A percentile compares a stretch with the other conserved stretches of the same genome.
phyloP scores from a whole-genome alignment of 345 rosid genomes.

The Brassica cretica region DNA sequence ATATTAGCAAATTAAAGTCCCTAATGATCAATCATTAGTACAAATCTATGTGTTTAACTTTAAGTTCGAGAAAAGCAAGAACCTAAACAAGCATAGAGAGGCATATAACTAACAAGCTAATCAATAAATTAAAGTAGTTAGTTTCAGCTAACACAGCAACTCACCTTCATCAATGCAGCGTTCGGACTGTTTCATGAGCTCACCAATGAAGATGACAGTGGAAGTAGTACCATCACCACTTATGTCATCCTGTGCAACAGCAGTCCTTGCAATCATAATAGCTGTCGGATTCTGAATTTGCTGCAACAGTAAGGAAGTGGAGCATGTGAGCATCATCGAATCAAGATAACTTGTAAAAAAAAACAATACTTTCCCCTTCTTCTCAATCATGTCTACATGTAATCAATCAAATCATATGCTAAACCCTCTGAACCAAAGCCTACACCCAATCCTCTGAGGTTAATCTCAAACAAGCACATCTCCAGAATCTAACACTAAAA shows the following conservation, averaged over 20 bases:
- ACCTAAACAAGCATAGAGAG: slow-evolving; percentile 5
- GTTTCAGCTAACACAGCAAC: slow-evolving; percentile 15
- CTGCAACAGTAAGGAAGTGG: slow-evolving; percentile 64
- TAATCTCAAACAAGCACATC: neutral
- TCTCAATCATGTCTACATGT: neutral
- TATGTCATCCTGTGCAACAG: slow-evolving; percentile 97
- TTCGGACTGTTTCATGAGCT: slow-evolving; percentile 96
- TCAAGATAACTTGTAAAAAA: neutral
- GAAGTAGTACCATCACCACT: slow-evolving; percentile 99
- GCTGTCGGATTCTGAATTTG: slow-evolving; percentile 99
- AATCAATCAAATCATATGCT: neutral
- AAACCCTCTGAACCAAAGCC: neutral
- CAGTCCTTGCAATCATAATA: slow-evolving; percentile 98
- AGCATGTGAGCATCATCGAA: slow-evolving; percentile 31
- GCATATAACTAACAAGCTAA: neutral
- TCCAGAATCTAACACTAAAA: neutral
- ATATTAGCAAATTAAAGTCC: neutral
- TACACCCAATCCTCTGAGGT: neutral
- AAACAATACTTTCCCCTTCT: neutral
- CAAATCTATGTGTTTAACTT: neutral
- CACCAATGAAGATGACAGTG: slow-evolving; percentile 93
- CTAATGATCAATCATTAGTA: neutral
- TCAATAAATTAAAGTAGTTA: neutral
- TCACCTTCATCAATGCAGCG: slow-evolving; percentile 94
- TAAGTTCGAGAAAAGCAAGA: neutral